A percentile compares a stretch with the other conserved stretches of the same genome.
phyloP scores from a whole-genome alignment of 371 early-diverging fungal genomes.

The Mortierella sp. region DNA sequence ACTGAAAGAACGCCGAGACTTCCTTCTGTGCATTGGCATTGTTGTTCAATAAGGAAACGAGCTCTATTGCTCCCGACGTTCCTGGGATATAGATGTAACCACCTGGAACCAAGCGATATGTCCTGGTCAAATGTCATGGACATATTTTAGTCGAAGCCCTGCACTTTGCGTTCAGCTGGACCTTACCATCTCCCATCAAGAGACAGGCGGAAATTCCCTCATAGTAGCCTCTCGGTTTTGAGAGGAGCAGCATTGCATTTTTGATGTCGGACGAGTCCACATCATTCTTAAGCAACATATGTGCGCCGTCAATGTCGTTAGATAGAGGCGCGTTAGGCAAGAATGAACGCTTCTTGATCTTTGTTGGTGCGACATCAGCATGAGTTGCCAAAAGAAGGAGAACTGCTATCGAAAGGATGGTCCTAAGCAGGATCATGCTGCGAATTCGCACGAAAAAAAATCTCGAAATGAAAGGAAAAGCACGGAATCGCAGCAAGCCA shows the following conservation, averaged over 20 bases:
- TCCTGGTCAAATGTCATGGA: background rate
- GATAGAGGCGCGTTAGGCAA: slow-evolving; percentile 31
- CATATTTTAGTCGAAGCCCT: background rate
- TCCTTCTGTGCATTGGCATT: slow-evolving; percentile 32
- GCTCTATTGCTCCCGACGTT: slow-evolving; percentile 19
- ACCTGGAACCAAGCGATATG: slow-evolving; percentile 3
- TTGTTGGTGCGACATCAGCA: slow-evolving; percentile 25
- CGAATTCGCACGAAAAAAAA: no score
- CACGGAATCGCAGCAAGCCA: no score
- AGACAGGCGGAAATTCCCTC: slow-evolving; percentile 33
- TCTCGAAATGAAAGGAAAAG: no score
- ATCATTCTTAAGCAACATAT: slow-evolving; percentile 36
- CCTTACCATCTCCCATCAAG: slow-evolving; percentile 42
- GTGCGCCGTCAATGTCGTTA: slow-evolving; percentile 38
- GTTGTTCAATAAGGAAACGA: slow-evolving; percentile 27
- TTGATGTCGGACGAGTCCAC: slow-evolving; percentile 35
- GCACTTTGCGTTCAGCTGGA: no score
- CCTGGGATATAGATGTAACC: slow-evolving; percentile 50
- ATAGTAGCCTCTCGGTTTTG: slow-evolving; percentile 31
- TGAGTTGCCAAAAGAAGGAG: slow-evolving; percentile 18
- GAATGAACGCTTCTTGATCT: slow-evolving; percentile 29
- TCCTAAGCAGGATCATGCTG: slow-evolving; percentile 30
- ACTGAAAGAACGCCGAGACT: slow-evolving; percentile 29
- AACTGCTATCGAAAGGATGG: slow-evolving; percentile 17
- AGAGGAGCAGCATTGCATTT: slow-evolving; percentile 37